Evolutionary conservation across 202 grass and related monocot species (phyloP).

Genomic region (Zizania palustris): DNA sequence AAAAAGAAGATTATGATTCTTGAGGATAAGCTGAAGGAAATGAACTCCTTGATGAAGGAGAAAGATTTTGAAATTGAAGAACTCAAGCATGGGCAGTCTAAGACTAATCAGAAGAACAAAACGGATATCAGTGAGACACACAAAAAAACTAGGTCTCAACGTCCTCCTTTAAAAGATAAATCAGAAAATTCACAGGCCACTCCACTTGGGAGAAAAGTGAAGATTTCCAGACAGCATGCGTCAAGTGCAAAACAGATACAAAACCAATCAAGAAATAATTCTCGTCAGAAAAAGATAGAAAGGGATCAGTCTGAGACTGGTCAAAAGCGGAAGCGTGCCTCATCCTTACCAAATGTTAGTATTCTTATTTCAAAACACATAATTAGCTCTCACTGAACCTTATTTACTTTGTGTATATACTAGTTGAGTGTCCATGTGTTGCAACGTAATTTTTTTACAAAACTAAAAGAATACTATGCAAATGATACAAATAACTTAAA

Average conservation of each 20-base stretch:
- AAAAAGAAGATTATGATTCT: slow-evolving; percentile 39
- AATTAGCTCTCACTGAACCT: background rate
- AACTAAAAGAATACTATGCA: no score
- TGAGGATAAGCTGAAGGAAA: slow-evolving; percentile 40
- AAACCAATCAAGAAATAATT: background rate
- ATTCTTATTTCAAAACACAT: background rate
- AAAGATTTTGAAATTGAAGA: slow-evolving; percentile 39
- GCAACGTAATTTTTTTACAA: no score
- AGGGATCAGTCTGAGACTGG: slow-evolving; percentile 31
- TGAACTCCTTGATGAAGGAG: slow-evolving; percentile 39
- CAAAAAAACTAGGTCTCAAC: slow-evolving; percentile 44
- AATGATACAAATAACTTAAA: no score
- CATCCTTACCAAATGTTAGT: slow-evolving; percentile 48
- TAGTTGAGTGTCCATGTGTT: no score
- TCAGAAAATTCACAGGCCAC: slow-evolving; percentile 15
- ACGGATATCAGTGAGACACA: background rate
- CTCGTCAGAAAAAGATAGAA: slow-evolving; percentile 2
- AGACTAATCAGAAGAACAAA: slow-evolving; percentile 20
- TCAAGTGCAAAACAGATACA: slow-evolving; percentile 21
- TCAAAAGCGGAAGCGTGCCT: slow-evolving; percentile 41
- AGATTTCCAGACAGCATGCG: background rate
- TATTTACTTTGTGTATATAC: slow-evolving; percentile 4
- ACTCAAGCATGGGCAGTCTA: slow-evolving; percentile 13
- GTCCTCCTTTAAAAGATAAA: slow-evolving; percentile 17
- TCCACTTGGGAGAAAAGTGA: slow-evolving; percentile 14